These are phyloP conservation scores for Trametes polyzona DNA, from an alignment of 1,284 basidiomycete genomes.

Conservation along the genomic window DNA sequence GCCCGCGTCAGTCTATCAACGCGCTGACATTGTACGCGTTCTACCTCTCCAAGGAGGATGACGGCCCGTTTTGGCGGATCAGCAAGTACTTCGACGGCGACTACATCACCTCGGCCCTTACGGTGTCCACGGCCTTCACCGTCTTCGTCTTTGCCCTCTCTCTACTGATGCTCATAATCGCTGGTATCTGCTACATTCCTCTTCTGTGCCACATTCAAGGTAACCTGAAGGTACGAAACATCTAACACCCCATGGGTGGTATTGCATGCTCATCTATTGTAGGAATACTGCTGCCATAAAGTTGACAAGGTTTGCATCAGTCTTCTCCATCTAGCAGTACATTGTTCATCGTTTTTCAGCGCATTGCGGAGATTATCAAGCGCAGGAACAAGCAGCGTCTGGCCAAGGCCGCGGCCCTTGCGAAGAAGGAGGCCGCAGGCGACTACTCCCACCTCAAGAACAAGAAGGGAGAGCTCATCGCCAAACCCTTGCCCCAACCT, in stretches of 20 bases:
- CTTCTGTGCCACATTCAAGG: constrained; percentile 94
- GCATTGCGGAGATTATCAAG: constrained; percentile 93
- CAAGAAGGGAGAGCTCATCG: constrained; percentile 87
- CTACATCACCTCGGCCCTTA: constrained; percentile 81
- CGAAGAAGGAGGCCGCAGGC: constrained; percentile 89
- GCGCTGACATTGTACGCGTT: constrained; percentile 92
- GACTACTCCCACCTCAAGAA: constrained; percentile 93
- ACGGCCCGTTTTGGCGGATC: constrained; percentile 70
- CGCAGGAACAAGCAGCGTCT: constrained; percentile 88
- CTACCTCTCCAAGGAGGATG: constrained; percentile 75
- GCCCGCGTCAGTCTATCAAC: constrained; percentile 98
- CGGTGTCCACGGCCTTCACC: constrained; percentile 90
- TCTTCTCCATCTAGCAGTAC: background rate
- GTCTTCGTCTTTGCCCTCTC: constrained; percentile 87
- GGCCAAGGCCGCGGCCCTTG: constrained; percentile 80
- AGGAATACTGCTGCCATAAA: constrained; percentile 99
- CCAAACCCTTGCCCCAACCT: constrained; percentile 89
- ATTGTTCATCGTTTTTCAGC: constrained; percentile 43
- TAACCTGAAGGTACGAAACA: constrained; percentile 76
- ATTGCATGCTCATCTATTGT: background rate
- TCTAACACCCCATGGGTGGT: constrained; percentile 1
- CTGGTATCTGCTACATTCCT: constrained; percentile 90
- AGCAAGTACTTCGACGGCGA: constrained; percentile 70
- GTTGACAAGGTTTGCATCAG: constrained; percentile 81
- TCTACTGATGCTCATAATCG: constrained; percentile 79